phyloP scores from a whole-genome alignment of 306 rosid species.

The Crataegus laevigata region DNA sequence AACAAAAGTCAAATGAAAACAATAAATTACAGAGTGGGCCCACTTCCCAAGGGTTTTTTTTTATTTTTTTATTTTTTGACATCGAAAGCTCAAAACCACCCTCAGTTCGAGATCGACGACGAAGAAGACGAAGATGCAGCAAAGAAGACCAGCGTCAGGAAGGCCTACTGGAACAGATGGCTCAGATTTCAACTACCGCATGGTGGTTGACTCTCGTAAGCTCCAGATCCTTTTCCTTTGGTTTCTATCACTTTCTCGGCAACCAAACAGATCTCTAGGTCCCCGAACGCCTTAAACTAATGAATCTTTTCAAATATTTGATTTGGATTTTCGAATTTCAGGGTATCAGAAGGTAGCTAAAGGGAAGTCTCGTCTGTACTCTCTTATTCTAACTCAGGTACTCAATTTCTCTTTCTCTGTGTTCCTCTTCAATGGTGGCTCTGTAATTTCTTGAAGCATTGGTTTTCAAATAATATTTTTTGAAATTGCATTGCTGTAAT shows the following conservation, averaged over 20 bases:
- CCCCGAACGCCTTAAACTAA: background rate
- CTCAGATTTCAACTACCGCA: conserved; percentile 70
- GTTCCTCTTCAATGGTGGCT: background rate
- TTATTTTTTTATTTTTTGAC: background rate
- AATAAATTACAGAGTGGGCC: background rate
- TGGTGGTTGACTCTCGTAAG: conserved; percentile 94
- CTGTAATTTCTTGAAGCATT: background rate
- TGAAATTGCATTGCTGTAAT: background rate
- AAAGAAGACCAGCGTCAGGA: conserved; percentile 45
- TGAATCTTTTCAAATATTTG: background rate
- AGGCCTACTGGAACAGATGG: conserved; percentile 94
- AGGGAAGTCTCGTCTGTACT: conserved; percentile 51
- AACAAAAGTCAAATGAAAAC: background rate
- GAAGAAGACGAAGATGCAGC: conserved; percentile 44
- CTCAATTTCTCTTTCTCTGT: background rate
- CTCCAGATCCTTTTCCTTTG: background rate
- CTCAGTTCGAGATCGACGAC: background rate
- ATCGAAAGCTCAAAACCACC: background rate
- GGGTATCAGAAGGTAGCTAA: conserved; percentile 82
- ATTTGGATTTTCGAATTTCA: conserved; percentile 14
- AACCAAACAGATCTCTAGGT: background rate
- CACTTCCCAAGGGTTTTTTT: background rate
- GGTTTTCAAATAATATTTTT: background rate
- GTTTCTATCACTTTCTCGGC: conserved; percentile 6
- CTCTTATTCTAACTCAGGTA: conserved; percentile 54